Evolutionary conservation across 129 eudicot species (phyloP), one percentile per base, ranked within the genome.

Genomic region (Heracleum sosnowskyi): DNA sequence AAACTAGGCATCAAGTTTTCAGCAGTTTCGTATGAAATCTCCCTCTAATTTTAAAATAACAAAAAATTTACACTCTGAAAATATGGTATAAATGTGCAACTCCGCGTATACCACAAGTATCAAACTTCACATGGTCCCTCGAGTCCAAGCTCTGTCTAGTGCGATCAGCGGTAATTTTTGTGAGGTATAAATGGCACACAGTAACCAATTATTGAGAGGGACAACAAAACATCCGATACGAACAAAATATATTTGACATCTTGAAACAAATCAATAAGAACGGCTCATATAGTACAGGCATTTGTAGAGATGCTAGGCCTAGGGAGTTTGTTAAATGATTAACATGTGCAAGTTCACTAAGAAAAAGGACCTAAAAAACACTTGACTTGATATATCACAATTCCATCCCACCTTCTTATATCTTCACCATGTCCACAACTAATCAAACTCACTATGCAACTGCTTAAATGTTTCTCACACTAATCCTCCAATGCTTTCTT

Each of bases 401-500:
- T 73, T 22, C 42, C 20, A 11, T 22, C 44, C 42, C 20, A 18
- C 68, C 74, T 37, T 20, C 31, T 60, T 39, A 69, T 18, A 69
- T 37, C 29, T 69, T 36, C 45, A 69, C 1, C 17, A 18, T 18
- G 74, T 69, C 46, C 44, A 15, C 72, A 33, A 66, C 71, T 55
- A 29, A 20, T 37, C 11, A 22, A 35, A 40, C 34, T 2, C 1
- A 5, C 63, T 7, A 53, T 55, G 7, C 63, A 55, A 22, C 2
- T 55, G 28, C 63, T 55, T 55, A 22, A 60, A 34, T n/a, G 41
- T 60, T 79, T 37, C 11, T 81, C 79, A 86, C 66, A 11, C 42
- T 53, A 77, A 69, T 79, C 82, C 31, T 57, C 89, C 84, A 92
- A 70, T 3, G 96, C 93, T 66, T 88, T 92, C 60, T 81, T 60